Conservation (phyloP, 1,284 basidiomycete species). For the Termitomyces sp. region DNA sequence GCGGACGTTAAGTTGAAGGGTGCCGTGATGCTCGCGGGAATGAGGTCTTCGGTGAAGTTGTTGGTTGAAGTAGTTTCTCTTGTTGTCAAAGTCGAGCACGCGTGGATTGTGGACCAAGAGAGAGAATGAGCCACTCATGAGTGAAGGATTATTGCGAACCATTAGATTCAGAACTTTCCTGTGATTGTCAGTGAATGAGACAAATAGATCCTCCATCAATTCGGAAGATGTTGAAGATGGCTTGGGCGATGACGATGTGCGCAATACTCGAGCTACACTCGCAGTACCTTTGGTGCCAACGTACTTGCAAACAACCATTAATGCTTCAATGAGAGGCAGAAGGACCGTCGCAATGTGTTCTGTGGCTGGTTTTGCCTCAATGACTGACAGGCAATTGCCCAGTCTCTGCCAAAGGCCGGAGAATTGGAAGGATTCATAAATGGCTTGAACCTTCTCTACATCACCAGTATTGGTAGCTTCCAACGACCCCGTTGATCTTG, state of each 20-base stretch:
- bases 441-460: slow-evolving; percentile 75
- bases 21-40: slow-evolving; percentile 75
- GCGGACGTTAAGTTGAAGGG: slow-evolving; percentile 89
- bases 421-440: slow-evolving; percentile 88
- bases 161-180: slow-evolving; percentile 94
- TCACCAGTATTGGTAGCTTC: slow-evolving; percentile 45
- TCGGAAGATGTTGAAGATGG: slow-evolving; percentile 64
- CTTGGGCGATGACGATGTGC: slow-evolving; percentile 59
- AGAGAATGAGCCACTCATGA: slow-evolving; percentile 98
- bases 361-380: slow-evolving; percentile 76
- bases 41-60: slow-evolving; percentile 87
- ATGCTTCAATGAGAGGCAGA: slow-evolving; percentile 86
- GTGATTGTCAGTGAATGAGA: slow-evolving; percentile 92
- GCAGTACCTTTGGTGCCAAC: slow-evolving; percentile 59
- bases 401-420: slow-evolving; percentile 82
- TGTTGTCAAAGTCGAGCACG: slow-evolving; percentile 99
- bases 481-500: slow-evolving; percentile 44
- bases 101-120: slow-evolving; percentile 94
- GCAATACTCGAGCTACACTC: slow-evolving; percentile 41
- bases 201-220: slow-evolving; percentile 85
- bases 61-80: slow-evolving; percentile 97
- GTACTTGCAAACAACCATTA: slow-evolving; percentile 99
- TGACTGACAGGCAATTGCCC: slow-evolving; percentile 77
- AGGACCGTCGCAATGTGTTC: slow-evolving; percentile 89
- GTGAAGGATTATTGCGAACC: slow-evolving; percentile 95